Percentiles rank a stretch among this genome's conserved stretches.
These are phyloP conservation scores for Rhodocollybia butyracea DNA, from an alignment of 768 basidiomycete genomes.

Conservation along the genomic window DNA sequence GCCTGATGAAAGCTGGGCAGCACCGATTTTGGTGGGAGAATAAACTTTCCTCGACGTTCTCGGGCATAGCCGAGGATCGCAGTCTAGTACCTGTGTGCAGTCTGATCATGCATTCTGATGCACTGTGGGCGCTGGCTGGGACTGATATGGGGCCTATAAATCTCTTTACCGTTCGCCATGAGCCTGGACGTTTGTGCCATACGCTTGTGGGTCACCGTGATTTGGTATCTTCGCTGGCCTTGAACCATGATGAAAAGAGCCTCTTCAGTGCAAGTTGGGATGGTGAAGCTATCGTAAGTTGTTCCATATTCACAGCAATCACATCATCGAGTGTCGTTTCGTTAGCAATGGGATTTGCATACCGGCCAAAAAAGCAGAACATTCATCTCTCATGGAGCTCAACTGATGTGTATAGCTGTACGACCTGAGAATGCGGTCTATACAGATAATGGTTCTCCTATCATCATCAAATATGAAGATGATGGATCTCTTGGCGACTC, in stretches of 20 bases:
- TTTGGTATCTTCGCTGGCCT: slow-evolving; percentile 80
- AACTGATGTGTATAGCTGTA: slow-evolving; percentile 78
- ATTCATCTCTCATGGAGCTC: slow-evolving; percentile 80
- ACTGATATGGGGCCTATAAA: slow-evolving; percentile 92
- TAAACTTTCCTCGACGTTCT: slow-evolving; percentile 24
- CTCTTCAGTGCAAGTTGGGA: slow-evolving; percentile 96
- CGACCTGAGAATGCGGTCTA: slow-evolving; percentile 53
- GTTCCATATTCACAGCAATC: background rate
- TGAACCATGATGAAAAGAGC: slow-evolving; percentile 79
- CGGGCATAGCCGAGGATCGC: slow-evolving; percentile 44
- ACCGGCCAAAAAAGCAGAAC: slow-evolving; percentile 76
- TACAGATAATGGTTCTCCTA: slow-evolving; percentile 22
- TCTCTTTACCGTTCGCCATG: slow-evolving; percentile 89
- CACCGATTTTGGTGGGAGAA: slow-evolving; percentile 93
- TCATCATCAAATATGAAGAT: slow-evolving; percentile 7
- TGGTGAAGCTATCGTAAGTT: slow-evolving; percentile 76
- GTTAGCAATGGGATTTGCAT: slow-evolving; percentile 97
- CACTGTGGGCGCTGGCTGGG: slow-evolving; percentile 88
- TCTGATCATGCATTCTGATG: slow-evolving; percentile 88
- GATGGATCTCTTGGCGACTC: background rate
- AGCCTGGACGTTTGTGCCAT: slow-evolving; percentile 77
- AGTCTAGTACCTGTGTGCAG: slow-evolving; percentile 79
- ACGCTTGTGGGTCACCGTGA: slow-evolving; percentile 73
- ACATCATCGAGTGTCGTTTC: background rate
- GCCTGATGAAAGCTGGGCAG: slow-evolving; percentile 86